Conservation (phyloP, 164 flowering plant genomes). For the Umbellularia californica region DNA sequence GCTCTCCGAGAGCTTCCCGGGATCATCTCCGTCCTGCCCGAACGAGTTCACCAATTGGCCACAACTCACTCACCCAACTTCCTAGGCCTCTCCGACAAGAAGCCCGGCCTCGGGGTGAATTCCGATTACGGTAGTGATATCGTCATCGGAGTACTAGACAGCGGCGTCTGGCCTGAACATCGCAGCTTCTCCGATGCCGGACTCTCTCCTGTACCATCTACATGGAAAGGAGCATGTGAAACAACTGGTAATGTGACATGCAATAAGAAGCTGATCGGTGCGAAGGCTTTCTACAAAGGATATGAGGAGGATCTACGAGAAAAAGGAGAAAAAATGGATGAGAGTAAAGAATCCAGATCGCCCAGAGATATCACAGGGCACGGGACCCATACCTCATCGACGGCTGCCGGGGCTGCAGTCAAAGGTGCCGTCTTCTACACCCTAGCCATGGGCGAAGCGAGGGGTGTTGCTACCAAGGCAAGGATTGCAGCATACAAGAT, state of each 20-base stretch:
- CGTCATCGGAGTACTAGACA: constrained; percentile 72
- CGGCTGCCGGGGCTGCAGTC: constrained; percentile 75
- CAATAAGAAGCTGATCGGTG: constrained; percentile 74
- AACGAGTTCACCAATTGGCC: constrained; percentile 45
- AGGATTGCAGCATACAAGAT: constrained; percentile 25
- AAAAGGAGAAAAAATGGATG: constrained; percentile 25
- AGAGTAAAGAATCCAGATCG: constrained; percentile 47
- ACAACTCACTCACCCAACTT: constrained; percentile 77
- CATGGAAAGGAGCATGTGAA: constrained; percentile 67
- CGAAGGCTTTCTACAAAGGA: constrained; percentile 54
- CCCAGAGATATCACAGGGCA: constrained; percentile 89
- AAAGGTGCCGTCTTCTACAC: constrained; percentile 42
- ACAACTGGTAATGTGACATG: constrained; percentile 45
- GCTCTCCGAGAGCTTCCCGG: constrained; percentile 39
- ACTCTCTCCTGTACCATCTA: constrained; percentile 38
- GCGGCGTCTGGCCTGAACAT: constrained; percentile 83
- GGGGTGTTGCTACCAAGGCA: constrained; percentile 80
- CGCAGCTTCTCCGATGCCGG: constrained; percentile 61
- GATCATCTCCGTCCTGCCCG: constrained; percentile 53
- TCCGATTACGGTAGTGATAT: constrained; percentile 64
- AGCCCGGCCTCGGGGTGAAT: constrained; percentile 64
- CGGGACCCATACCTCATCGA: constrained; percentile 88
- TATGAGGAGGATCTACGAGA: constrained; percentile 34
- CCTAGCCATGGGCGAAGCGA: constrained; percentile 64
- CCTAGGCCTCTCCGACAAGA: constrained; percentile 43